Evolutionary conservation across 1,284 basidiomycete species (phyloP).

Genomic region (Ceratobasidium sp.): DNA sequence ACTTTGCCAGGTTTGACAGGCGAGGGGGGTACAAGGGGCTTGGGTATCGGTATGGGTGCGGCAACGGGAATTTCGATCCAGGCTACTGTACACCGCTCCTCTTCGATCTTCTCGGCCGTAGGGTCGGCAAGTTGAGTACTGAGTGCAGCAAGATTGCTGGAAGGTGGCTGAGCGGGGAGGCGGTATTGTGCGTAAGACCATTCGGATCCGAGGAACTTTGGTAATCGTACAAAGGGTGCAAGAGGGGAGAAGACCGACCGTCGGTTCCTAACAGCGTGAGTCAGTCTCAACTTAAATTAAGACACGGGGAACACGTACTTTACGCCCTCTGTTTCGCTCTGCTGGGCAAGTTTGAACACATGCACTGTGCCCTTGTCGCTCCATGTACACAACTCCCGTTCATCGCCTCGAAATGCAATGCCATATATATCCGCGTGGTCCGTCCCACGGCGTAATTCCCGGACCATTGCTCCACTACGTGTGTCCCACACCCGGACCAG

Average conservation of each 20-base stretch:
- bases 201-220: slow-evolving; percentile 92
- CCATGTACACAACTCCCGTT: slow-evolving; percentile 86
- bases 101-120: slow-evolving; percentile 69
- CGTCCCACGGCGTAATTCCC: slow-evolving; percentile 86
- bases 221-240: slow-evolving; percentile 80
- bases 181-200: slow-evolving; percentile 95
- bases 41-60: slow-evolving; percentile 33
- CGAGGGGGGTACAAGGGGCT: slow-evolving; percentile 9
- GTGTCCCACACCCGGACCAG: slow-evolving; percentile 91
- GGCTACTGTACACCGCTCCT: slow-evolving; percentile 85
- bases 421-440: slow-evolving; percentile 95
- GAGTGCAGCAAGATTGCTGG: slow-evolving; percentile 73
- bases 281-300: background rate
- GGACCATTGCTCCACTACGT: slow-evolving; percentile 74
- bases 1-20: slow-evolving; percentile 17
- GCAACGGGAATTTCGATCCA: slow-evolving; percentile 74
- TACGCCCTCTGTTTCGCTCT: slow-evolving; percentile 48
- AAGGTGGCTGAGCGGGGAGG: slow-evolving; percentile 84
- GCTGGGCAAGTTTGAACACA: slow-evolving; percentile 77
- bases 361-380: slow-evolving; percentile 98
- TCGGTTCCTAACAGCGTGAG: slow-evolving; percentile 67
- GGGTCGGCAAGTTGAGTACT: slow-evolving; percentile 64
- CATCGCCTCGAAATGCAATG: slow-evolving; percentile 80
- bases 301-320: slow-evolving; percentile 44
- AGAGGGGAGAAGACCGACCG: slow-evolving; percentile 81